Evolutionary conservation across 2,329 filamentous ascomycete species (phyloP), one percentile per base, ranked within the genome.

Genomic region (Fusarium chlamydosporum): DNA sequence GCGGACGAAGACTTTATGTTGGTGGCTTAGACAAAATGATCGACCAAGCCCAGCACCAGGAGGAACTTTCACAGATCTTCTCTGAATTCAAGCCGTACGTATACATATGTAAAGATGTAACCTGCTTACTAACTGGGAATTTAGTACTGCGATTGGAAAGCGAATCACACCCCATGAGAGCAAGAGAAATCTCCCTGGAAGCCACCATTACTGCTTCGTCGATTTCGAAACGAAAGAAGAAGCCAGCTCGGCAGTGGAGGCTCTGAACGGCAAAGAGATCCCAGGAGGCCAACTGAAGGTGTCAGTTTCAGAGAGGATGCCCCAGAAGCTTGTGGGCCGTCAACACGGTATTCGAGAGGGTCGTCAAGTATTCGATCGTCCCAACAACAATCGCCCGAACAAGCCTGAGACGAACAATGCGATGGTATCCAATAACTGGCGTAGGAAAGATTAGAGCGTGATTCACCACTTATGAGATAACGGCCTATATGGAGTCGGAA

Each of bases 191-290:
- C 80, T 81, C 40, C 79, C 82, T 0, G 87, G 86, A 31, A 84
- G 87, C 66, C 83, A 88, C 72, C 85, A 90, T 77, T 91, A 88
- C 76, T 87, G 87, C 70, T 91, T 91, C 61, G 86, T 91, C n/a
- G 88, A 91, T 71, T 84, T 91, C 57, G 80, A 79, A 47, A 86
- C 82, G 7, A 74, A 79, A 1, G 83, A 88, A 53, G 85, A 90
- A 65, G 87, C 86, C 1, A 76, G 82, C 34, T 77, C 77, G 11
- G 88, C 87, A 23, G 81, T 86, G 3, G 71, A 67, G 29, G 43
- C 68, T 2, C 69, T 78, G 1, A 61, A 76, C 20, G 75, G 74
- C 4, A 61, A 27, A 10, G 31, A 31, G 11, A 20, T 40, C 1
- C 20, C 18, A 8, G 65, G 64, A 7, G 61, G 42, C 2, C 47